A percentile compares a stretch with the other conserved stretches of the same genome.
Evolutionary conservation across 2,329 filamentous ascomycete genomes (phyloP).

Genomic region (Plectosphaerella sp.): DNA sequence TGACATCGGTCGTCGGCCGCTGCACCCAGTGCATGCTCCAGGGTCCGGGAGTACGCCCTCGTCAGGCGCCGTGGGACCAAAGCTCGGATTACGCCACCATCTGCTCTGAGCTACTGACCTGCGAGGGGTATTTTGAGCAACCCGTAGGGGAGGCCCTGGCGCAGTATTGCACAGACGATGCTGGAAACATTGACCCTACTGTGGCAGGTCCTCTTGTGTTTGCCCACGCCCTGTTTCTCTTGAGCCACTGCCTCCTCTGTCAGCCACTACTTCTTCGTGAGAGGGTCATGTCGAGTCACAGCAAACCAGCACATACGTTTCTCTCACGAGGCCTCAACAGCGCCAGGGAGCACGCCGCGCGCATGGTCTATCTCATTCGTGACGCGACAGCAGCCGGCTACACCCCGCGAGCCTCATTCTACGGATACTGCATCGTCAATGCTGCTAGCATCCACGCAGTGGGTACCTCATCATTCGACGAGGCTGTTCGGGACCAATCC

Average conservation of each 20-base stretch:
- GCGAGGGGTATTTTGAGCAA: conserved; percentile 1
- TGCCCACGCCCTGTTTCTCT: not conserved
- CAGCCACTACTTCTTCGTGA: not conserved
- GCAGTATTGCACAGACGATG: not conserved
- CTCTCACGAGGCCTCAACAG: not conserved
- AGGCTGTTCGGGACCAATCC: not conserved
- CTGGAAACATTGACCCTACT: not conserved
- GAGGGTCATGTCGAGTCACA: not conserved
- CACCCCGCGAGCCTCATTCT: not conserved
- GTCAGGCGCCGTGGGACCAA: not conserved
- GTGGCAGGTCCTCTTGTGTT: not conserved
- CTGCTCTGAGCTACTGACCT: not conserved
- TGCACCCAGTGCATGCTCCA: conserved; percentile 2
- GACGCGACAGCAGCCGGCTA: not conserved
- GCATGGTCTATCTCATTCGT: not conserved
- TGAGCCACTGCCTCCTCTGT: conserved; percentile 1
- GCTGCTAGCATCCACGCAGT: not conserved
- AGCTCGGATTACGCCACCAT: not conserved
- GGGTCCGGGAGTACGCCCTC: not conserved
- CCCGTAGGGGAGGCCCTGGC: not conserved
- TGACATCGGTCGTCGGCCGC: conserved; percentile 1
- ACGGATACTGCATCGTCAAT: conserved; percentile 1
- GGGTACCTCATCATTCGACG: not conserved
- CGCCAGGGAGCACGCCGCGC: not conserved
- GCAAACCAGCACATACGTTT: not conserved